Conservation (phyloP, 257 asterid genomes). For the Phtheirospermum japonicum region DNA sequence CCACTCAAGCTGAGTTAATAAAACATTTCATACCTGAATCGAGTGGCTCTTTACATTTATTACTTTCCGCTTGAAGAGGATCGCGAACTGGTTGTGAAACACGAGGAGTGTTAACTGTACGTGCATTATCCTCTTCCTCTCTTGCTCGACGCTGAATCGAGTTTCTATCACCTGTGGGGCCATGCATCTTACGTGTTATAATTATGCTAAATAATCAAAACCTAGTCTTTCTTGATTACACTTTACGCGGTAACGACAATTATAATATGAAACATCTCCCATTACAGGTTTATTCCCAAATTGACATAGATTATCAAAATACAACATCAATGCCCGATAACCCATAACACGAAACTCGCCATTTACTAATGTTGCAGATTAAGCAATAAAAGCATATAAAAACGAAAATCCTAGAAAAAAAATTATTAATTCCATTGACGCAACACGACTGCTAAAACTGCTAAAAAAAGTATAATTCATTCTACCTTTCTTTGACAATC, state of each 20-base stretch:
- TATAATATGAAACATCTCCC: background rate
- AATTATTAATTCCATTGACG: background rate
- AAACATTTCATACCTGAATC: slow-evolving; percentile 15
- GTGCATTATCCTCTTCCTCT: background rate
- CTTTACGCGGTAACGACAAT: background rate
- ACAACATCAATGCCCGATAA: background rate
- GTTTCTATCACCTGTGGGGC: background rate
- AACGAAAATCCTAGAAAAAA: background rate
- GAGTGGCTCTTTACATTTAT: slow-evolving; percentile 4
- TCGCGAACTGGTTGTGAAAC: background rate
- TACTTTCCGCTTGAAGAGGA: slow-evolving; percentile 19
- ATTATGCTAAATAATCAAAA: background rate
- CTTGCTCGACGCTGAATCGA: background rate
- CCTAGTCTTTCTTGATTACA: slow-evolving; percentile 3
- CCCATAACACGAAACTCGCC: background rate
- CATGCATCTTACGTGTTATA: background rate
- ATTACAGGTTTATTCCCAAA: background rate
- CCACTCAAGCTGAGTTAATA: background rate
- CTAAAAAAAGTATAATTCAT: background rate
- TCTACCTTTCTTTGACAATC: slow-evolving; percentile 20
- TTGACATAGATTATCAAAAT: background rate
- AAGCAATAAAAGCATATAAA: background rate
- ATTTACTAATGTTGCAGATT: background rate
- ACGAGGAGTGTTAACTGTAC: background rate
- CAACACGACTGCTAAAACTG: background rate